Evolutionary conservation across 2,329 filamentous ascomycete species (phyloP).

Genomic region (Cercospora sesami): DNA sequence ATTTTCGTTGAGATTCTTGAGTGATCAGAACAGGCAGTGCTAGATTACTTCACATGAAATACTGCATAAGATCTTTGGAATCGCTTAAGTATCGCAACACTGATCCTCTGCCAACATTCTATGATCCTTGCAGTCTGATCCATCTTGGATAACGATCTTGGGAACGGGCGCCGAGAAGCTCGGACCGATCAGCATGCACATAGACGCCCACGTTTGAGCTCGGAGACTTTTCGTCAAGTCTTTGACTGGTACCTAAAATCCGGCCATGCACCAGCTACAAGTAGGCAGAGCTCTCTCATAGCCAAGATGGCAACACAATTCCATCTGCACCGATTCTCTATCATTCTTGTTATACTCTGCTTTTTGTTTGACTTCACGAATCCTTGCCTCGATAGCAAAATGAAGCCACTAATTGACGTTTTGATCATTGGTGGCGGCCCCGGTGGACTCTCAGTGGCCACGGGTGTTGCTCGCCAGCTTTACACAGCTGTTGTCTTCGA

Average conservation of each 20-base stretch:
- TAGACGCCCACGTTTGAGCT: neutral
- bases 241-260: neutral
- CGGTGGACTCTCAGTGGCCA: neutral
- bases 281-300: neutral
- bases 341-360: neutral
- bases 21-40: neutral
- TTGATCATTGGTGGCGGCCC: neutral
- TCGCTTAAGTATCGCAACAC: neutral
- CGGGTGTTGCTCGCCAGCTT: neutral
- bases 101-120: neutral
- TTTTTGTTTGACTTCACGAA: neutral
- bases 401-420: neutral
- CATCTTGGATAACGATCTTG: neutral
- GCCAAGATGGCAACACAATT: neutral
- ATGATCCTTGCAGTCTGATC: neutral
- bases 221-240: neutral
- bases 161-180: neutral
- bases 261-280: neutral
- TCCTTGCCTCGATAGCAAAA: neutral
- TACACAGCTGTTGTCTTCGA: neutral
- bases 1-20: neutral
- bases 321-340: neutral
- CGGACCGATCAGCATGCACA: neutral
- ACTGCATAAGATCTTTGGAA: neutral
- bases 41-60: neutral